Conservation (phyloP, 169 alveolate genomes). For the Plasmodium cynomolgi region DNA sequence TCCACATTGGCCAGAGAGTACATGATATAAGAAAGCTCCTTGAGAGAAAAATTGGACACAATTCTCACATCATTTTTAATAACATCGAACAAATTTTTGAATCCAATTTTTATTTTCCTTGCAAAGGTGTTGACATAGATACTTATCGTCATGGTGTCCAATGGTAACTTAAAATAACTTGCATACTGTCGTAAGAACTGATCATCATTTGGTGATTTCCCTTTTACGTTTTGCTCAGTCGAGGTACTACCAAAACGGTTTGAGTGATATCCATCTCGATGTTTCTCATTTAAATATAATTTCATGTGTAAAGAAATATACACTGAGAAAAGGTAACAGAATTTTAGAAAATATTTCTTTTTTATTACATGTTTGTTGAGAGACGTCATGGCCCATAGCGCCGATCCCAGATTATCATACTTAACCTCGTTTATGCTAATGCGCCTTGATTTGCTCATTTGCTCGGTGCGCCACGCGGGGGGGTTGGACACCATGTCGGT, state of each 20-base stretch:
- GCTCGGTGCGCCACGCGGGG: not conserved
- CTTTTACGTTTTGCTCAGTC: not conserved
- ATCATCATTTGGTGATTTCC: not conserved
- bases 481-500: not conserved
- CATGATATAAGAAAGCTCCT: conserved; percentile 45
- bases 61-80: conserved; percentile 1
- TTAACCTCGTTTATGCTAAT: conserved; percentile 39
- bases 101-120: conserved; percentile 55
- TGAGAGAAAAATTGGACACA: conserved; percentile 9
- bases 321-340: conserved; percentile 36
- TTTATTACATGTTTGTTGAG: conserved; percentile 34
- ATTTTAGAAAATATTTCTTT: conserved; percentile 33
- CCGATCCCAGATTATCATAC: conserved; percentile 56
- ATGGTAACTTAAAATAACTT: conserved; percentile 1
- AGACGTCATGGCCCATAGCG: conserved; percentile 51
- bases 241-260: not conserved
- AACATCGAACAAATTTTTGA: conserved; percentile 32
- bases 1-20: conserved; percentile 27
- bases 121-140: conserved; percentile 43
- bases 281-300: not conserved
- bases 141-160: conserved; percentile 57
- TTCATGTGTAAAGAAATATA: conserved; percentile 63
- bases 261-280: not conserved
- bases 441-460: not conserved
- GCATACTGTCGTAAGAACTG: conserved; percentile 12